These are phyloP conservation scores for Cochliopodium minus DNA, from an alignment of 208 protist species.

Conservation along the genomic window DNA sequence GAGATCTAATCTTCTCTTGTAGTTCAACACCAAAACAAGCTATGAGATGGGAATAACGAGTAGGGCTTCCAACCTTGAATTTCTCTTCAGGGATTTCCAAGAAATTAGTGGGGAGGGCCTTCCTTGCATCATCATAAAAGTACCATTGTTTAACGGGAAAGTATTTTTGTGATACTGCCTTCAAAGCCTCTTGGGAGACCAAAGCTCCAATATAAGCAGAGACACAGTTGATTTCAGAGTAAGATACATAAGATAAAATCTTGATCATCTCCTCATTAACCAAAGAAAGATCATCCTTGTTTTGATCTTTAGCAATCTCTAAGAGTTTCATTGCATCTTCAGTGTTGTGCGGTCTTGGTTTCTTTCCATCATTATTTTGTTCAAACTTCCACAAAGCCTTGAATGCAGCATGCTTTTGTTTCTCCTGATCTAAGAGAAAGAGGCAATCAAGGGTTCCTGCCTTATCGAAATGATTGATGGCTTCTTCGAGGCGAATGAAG, in stretches of 20 bases:
- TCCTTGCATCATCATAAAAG: constrained; percentile 86
- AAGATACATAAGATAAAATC: not conserved
- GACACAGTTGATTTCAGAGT: constrained; percentile 63
- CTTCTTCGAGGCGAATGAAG: not conserved
- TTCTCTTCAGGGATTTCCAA: not conserved
- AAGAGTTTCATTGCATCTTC: not conserved
- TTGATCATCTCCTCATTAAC: not conserved
- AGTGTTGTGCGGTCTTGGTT: not conserved
- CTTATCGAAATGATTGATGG: not conserved
- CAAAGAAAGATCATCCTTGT: not conserved
- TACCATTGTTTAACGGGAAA: constrained; percentile 79
- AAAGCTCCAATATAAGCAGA: constrained; percentile 74
- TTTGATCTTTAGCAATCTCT: not conserved
- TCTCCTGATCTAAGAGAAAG: not conserved
- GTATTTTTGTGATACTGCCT: constrained; percentile 80
- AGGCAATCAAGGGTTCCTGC: not conserved
- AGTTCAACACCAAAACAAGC: constrained; percentile 73
- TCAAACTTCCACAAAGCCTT: not conserved
- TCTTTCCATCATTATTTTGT: not conserved
- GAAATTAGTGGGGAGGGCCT: constrained; percentile 26
- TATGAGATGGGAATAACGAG: constrained; percentile 79
- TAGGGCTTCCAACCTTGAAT: constrained; percentile 12
- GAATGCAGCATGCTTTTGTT: not conserved
- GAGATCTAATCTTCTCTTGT: constrained; percentile 50
- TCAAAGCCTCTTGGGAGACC: constrained; percentile 74